Base-by-base conservation (phyloP, 768 basidiomycete genomes). In the Cystobasidium onofrii region DNA sequence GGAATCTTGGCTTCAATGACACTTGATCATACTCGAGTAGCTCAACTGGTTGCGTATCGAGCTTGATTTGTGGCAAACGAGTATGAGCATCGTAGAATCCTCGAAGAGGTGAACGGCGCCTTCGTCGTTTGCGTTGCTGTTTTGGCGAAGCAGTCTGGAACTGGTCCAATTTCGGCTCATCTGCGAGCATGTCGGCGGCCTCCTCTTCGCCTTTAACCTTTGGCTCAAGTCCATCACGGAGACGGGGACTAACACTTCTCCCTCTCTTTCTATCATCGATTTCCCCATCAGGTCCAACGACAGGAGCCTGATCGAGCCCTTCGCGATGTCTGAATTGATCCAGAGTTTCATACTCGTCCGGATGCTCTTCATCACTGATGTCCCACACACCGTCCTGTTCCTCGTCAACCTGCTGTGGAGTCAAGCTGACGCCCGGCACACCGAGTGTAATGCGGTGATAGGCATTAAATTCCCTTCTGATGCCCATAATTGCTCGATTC, bases 71-170 rank as follows among this genome's bases (percentile, higher is more conserved):
- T 20, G 73, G 73, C 29, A 64, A 41, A 12, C 61, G 62, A 25
- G 73, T 73, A 36, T 73, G 73, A 29, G 29, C n/a, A 34, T 73
- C 73, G 50, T 64, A 64, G 62, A 41, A 63, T 23, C 73, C 73
- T 43, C 69, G 50, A 36, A 71, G 15, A 17, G 69, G 69, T 60
- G 69, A 71, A 6, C 39, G 39, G 3, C 69, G n/a, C 31, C 69
- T 23, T 55, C 69, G 29, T 9, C 69, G 9, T 15, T 29, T 12
- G 46, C 55, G 52, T 36, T 57, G 52, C n/a, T 39, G 7, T 1
- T 52, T 10, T 1, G 29, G 29, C 29, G 12, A 20, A 20, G 17
- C 43, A 23, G 63, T 9, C n/a, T 20, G 15, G 41, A 27, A 13
- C 23, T 57, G 27, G 13, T n/a, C 33, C 3, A 31, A 15, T 34